A percentile compares a stretch with the other conserved stretches of the same genome.
phyloP scores from a whole-genome alignment of 108 stramenopile genomes.

The Fragilaria radians region DNA sequence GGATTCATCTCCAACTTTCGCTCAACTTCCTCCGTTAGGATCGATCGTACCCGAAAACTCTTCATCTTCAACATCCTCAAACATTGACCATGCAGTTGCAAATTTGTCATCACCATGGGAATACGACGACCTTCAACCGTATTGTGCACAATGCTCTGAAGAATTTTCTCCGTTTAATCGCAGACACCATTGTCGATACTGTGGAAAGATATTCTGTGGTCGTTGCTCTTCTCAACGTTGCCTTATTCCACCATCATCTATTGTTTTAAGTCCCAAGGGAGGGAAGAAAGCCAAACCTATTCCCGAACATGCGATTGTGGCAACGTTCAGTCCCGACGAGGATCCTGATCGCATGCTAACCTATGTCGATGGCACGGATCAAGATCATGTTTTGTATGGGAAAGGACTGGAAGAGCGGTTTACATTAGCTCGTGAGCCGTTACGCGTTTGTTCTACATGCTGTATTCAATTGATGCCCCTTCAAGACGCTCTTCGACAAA shows the following conservation, averaged over 20 bases:
- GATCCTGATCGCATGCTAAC: conserved; percentile 68
- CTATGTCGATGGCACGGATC: conserved; percentile 12
- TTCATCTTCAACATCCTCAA: neutral
- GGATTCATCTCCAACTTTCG: too few species aligned
- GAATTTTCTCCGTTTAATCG: conserved; percentile 68
- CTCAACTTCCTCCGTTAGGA: conserved; percentile 2
- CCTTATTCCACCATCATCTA: conserved; percentile 65
- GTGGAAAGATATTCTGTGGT: conserved; percentile 79
- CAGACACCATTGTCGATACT: conserved; percentile 82
- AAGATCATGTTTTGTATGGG: conserved; percentile 49
- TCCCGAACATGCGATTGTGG: conserved; percentile 2
- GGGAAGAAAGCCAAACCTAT: conserved; percentile 33
- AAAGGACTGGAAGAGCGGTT: conserved; percentile 66
- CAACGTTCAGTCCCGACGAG: conserved; percentile 35
- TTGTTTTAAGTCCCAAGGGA: conserved; percentile 45
- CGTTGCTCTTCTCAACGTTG: conserved; percentile 48
- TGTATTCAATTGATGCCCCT: conserved; percentile 41
- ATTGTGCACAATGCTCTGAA: conserved; percentile 43
- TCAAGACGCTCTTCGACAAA: conserved; percentile 58
- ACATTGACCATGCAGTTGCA: conserved; percentile 11
- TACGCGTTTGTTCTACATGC: conserved; percentile 57
- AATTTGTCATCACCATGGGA: conserved; percentile 71
- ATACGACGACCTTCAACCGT: conserved; percentile 27
- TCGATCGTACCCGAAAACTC: conserved; percentile 2
- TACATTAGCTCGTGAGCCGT: conserved; percentile 49